phyloP scores from a whole-genome alignment of 768 basidiomycete species.

The Auriscalpium microsporum region DNA sequence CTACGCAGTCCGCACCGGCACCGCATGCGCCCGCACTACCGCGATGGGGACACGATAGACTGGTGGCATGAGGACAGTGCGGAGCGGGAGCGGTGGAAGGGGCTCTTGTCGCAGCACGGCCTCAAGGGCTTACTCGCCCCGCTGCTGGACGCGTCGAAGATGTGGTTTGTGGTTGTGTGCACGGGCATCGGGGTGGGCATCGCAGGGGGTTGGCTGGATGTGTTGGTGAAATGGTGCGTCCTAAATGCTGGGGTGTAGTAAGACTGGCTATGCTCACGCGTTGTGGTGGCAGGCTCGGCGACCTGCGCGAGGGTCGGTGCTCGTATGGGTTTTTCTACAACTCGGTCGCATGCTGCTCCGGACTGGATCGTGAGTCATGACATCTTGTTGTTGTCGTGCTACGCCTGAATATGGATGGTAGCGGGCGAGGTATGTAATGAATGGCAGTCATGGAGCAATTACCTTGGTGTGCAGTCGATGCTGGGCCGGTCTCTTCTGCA shows the following conservation, averaged over 20 bases:
- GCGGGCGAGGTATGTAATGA: conserved; percentile 60
- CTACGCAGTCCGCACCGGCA: conserved; percentile 10
- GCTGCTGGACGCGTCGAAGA: conserved; percentile 45
- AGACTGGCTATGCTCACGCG: background rate
- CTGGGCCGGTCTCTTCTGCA: conserved; percentile 57
- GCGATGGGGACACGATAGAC: conserved; percentile 58
- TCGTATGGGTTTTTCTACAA: conserved; percentile 65
- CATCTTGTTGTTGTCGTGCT: background rate
- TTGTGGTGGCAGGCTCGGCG: conserved; percentile 43
- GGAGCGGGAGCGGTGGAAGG: conserved; percentile 49
- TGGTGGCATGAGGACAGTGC: conserved; percentile 60
- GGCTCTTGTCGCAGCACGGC: conserved; percentile 42
- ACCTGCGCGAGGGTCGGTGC: conserved; percentile 62
- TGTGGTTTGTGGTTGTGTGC: conserved; percentile 61
- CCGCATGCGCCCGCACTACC: conserved; percentile 26
- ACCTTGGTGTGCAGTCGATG: conserved; percentile 42
- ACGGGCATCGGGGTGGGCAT: conserved; percentile 63
- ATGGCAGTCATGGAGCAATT: conserved; percentile 65
- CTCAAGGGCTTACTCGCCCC: conserved; percentile 48
- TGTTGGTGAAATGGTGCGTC: conserved; percentile 61
- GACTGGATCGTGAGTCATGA: conserved; percentile 40
- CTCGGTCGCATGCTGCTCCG: conserved; percentile 62
- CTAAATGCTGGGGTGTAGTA: background rate
- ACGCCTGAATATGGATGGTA: conserved; percentile 19
- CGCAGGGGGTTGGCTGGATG: conserved; percentile 64